Evolutionary conservation across 2,329 filamentous ascomycete genomes (phyloP).

Genomic region (Didymella keratinophila): DNA sequence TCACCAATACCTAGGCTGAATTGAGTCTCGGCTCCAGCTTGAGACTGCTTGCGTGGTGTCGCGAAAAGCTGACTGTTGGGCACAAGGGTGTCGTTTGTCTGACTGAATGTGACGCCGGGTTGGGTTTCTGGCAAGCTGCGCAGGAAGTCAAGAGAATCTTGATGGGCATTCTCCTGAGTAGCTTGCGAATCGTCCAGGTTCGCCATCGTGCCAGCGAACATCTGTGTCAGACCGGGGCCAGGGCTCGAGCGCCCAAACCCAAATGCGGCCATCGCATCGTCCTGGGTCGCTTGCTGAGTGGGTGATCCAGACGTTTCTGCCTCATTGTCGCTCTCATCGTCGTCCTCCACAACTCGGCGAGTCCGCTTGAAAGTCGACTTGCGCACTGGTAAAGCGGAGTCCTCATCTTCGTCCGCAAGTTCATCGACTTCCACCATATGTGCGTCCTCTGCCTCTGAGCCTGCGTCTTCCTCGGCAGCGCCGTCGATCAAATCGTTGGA

Average conservation of each 20-base stretch:
- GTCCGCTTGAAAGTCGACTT: constrained; percentile 60
- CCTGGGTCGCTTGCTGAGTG: constrained; percentile 37
- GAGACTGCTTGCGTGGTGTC: constrained; percentile 38
- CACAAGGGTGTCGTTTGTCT: constrained; percentile 66
- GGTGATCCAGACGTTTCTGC: constrained; percentile 25
- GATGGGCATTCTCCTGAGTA: constrained; percentile 46
- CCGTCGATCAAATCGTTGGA: constrained; percentile 46
- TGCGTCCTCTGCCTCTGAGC: constrained; percentile 31
- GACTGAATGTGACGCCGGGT: constrained; percentile 63
- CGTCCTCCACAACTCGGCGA: constrained; percentile 70
- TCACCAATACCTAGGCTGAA: constrained; percentile 49
- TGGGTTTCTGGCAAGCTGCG: constrained; percentile 63
- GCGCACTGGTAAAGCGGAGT: constrained; percentile 56
- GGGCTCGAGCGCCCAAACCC: constrained; percentile 49
- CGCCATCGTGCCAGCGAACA: constrained; percentile 89
- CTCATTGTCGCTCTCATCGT: constrained; percentile 52
- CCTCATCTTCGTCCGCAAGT: constrained; percentile 56
- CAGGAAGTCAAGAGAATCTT: constrained; percentile 61
- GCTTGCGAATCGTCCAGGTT: constrained; percentile 58
- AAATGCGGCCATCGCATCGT: constrained; percentile 50
- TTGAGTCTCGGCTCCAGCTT: constrained; percentile 29
- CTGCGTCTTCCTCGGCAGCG: constrained; percentile 50
- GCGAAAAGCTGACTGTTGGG: constrained; percentile 62
- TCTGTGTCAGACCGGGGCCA: constrained; percentile 79
- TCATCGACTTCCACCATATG: constrained; percentile 31